Base-by-base conservation (phyloP, 306 rosid genomes). In the Dalbergia cochinchinensis region DNA sequence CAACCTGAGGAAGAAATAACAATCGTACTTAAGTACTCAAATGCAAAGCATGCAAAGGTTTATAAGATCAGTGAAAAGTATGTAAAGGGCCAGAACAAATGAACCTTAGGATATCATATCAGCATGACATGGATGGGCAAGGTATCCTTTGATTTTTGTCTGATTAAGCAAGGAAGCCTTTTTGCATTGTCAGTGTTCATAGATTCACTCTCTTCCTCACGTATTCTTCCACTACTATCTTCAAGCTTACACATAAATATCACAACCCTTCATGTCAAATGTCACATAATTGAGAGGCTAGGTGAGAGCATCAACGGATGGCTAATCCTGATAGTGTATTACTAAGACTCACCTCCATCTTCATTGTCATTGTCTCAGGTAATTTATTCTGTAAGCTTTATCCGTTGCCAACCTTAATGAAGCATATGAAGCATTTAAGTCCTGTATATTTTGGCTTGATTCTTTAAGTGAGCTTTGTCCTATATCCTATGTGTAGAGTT, bases 321-420 rank as follows among this genome's bases (percentile, higher is more conserved):
- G 80, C 86, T 60, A 69, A 67, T 78, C 73, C 55, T 37, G 9
- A 60, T 72, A 7, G 8, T 73, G 44, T 72, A 39, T 10, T 73
- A 35, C 77, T 83, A 10, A 73, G 71, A 33, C 82, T 83, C 69
- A 42, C 73, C 12, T 45, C 66, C 80, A 57, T 85, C 80, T 82
- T 85, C 84, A 57, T 83, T 58, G 53, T 85, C 69, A 41, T 58
- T 79, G 82, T 65, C 63, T 74, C 80, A 65, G 89, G 89, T 85
- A 73, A 20, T 6, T 26, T 69, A 47, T 54, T 69, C 68, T 50
- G 10, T 14, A 50, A 11, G 4, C 50, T 69, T 55, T 50, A 10
- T 19, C 37, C 5, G 33, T 63, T 44, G 11, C 31, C 65, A 72
- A 35, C 65, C 50, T 33, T 15, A 33, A 16, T 66, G n/a, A 71